Conservation (phyloP, 176 grass and related monocot genomes). For the Neostapfia colusana region DNA sequence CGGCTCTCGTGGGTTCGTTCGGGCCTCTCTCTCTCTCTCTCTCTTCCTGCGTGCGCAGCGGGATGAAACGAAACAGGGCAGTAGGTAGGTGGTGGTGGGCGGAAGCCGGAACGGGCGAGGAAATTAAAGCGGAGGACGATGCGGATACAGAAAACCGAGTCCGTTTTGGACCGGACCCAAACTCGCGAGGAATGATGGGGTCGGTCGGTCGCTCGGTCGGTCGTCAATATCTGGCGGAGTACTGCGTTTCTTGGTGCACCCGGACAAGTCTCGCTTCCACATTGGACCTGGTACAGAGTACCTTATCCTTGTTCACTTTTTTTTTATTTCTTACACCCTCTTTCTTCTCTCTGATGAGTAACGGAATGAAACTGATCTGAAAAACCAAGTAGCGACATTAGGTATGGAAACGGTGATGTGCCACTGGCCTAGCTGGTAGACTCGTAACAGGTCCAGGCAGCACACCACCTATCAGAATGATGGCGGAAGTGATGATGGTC, state of each 20-base stretch:
- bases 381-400: too few species aligned
- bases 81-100: background rate
- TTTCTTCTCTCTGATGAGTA: background rate
- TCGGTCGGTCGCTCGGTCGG: conserved; percentile 30
- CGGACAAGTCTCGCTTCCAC: background rate
- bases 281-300: background rate
- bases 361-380: too few species aligned
- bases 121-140: conserved; percentile 38
- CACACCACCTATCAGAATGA: too few species aligned
- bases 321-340: too few species aligned
- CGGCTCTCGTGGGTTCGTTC: conserved; percentile 31
- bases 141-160: background rate
- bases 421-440: conserved; percentile 13
- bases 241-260: conserved; percentile 10
- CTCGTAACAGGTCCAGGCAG: conserved; percentile 20
- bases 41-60: conserved; percentile 36
- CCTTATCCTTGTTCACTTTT: background rate
- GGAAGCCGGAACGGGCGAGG: conserved; percentile 30
- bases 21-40: too few species aligned
- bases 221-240: conserved; percentile 43
- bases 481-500: too few species aligned
- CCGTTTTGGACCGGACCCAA: conserved; percentile 53
- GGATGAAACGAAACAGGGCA: background rate
- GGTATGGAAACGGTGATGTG: background rate
- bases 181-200: conserved; percentile 15